Evolutionary conservation across 2,329 filamentous ascomycete species (phyloP).

Genomic region (Dactylonectria estremocensis): DNA sequence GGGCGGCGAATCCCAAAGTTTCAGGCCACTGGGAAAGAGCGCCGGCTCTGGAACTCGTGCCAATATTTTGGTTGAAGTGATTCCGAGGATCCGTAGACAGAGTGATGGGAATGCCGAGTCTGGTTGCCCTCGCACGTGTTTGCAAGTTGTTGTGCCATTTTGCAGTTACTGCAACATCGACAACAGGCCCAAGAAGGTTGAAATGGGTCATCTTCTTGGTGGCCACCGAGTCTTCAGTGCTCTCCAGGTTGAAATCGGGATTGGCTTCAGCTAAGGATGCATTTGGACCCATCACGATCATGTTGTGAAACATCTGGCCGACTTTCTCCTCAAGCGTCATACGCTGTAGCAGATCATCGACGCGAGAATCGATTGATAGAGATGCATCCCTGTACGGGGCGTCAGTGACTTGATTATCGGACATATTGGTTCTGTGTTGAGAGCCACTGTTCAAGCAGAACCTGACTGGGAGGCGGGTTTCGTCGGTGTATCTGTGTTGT

Average conservation of each 20-base stretch:
- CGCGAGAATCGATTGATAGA: constrained; percentile 1
- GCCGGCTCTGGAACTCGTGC: constrained; percentile 60
- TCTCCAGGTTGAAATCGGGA: constrained; percentile 6
- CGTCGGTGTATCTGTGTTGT: background rate
- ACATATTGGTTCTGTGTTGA: background rate
- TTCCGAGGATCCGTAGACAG: constrained; percentile 63
- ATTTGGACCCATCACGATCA: constrained; percentile 47
- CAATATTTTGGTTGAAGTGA: constrained; percentile 59
- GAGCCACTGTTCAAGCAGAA: no score
- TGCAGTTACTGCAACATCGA: constrained; percentile 52
- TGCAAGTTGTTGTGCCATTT: constrained; percentile 60
- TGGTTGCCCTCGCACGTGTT: constrained; percentile 57
- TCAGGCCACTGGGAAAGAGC: constrained; percentile 66
- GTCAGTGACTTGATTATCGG: background rate
- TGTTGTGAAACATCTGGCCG: constrained; percentile 61
- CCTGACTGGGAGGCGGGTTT: background rate
- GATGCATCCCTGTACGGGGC: constrained; percentile 9
- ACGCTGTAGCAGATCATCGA: constrained; percentile 13
- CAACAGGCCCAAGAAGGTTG: constrained; percentile 61
- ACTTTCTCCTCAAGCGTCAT: constrained; percentile 26
- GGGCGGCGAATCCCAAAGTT: constrained; percentile 63
- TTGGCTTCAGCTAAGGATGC: constrained; percentile 37
- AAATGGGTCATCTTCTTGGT: constrained; percentile 56
- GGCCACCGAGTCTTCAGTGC: constrained; percentile 21
- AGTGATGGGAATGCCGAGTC: constrained; percentile 64